Evolutionary conservation across 2,329 filamentous ascomycete species (phyloP).

Genomic region (Penicillium sp.): DNA sequence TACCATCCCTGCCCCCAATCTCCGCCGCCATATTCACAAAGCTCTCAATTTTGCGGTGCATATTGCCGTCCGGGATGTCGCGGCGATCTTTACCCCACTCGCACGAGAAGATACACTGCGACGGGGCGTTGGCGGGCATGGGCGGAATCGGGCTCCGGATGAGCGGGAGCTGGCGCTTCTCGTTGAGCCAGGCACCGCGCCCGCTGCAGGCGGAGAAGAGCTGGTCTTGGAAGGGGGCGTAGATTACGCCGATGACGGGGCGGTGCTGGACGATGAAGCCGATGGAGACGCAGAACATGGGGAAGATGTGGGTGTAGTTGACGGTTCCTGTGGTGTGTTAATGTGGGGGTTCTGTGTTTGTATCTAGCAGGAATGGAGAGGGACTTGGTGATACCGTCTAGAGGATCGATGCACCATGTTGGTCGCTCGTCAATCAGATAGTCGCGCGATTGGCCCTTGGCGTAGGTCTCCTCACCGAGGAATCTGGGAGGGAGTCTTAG

Average conservation of each 20-base stretch:
- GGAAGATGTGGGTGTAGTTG: slow-evolving; percentile 78
- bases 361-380: too few relatives aligned
- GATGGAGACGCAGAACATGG: slow-evolving; percentile 80
- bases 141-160: slow-evolving; percentile 64
- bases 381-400: slow-evolving; percentile 58
- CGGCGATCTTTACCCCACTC: slow-evolving; percentile 79
- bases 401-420: slow-evolving; percentile 76
- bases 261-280: slow-evolving; percentile 63
- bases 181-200: slow-evolving; percentile 69
- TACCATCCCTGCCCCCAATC: slow-evolving; percentile 61
- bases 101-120: slow-evolving; percentile 71
- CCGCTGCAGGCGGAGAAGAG: slow-evolving; percentile 69
- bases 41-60: slow-evolving; percentile 71
- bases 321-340: slow-evolving; percentile 58
- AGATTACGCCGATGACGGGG: slow-evolving; percentile 70
- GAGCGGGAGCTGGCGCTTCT: slow-evolving; percentile 64
- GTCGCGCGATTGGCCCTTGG: slow-evolving; percentile 64
- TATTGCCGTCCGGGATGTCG: slow-evolving; percentile 66
- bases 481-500: slow-evolving; percentile 54
- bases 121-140: slow-evolving; percentile 65
- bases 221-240: slow-evolving; percentile 70
- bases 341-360: neutral
- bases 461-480: slow-evolving; percentile 76
- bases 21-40: slow-evolving; percentile 76
- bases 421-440: slow-evolving; percentile 67